Conservation (phyloP, 441 rosid species). For the Mallotus japonicus region DNA sequence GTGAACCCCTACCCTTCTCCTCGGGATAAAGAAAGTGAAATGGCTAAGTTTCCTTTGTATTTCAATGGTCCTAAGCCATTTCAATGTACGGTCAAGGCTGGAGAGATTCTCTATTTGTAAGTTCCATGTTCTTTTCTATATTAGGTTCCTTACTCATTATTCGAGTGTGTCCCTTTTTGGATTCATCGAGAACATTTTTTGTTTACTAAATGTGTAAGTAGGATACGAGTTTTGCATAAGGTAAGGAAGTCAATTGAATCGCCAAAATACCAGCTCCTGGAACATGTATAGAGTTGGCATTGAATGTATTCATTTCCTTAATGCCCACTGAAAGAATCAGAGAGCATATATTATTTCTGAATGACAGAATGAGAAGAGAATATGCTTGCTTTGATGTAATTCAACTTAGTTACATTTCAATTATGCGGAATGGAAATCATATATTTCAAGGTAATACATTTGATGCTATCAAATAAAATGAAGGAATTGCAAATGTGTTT, state of each 20-base stretch:
- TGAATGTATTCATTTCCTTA: neutral
- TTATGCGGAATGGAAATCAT: neutral
- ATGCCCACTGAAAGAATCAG: neutral
- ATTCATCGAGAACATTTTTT: neutral
- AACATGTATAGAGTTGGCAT: neutral
- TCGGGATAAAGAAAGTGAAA: conserved; percentile 43
- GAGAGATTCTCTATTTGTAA: conserved; percentile 84
- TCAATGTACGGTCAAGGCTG: conserved; percentile 67
- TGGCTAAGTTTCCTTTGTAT: conserved; percentile 56
- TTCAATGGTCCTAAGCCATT: conserved; percentile 78
- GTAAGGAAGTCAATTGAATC: neutral
- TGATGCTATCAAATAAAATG: neutral
- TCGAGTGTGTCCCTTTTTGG: neutral
- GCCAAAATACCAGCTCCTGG: neutral
- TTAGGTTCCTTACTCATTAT: no score
- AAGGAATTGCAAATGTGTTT: neutral
- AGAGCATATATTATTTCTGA: neutral
- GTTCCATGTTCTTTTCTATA: conserved; percentile 21
- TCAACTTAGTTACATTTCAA: neutral
- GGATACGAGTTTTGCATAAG: neutral
- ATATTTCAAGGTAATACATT: neutral
- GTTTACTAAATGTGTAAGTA: neutral
- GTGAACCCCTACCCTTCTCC: conserved; percentile 67
- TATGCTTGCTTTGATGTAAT: no score
- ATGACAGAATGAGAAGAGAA: neutral